Conservation (phyloP, 2,329 filamentous ascomycete species). For the Penicillium palitans region DNA sequence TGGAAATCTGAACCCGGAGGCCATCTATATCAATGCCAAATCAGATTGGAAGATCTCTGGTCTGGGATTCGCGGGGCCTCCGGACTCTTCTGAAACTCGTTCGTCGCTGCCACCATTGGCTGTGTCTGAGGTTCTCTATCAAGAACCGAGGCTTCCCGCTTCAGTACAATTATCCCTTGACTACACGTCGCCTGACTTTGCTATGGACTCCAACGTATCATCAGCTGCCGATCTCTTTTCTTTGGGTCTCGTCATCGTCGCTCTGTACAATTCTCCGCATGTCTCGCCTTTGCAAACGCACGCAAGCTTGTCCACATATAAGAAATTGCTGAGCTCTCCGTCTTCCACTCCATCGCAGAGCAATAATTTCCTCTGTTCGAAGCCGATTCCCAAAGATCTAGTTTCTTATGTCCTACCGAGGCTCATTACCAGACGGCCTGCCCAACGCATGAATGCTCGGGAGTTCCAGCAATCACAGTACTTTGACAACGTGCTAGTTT, state of each 20-base stretch:
- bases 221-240: slow-evolving; percentile 90
- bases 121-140: slow-evolving; percentile 78
- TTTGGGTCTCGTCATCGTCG: slow-evolving; percentile 80
- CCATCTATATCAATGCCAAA: slow-evolving; percentile 92
- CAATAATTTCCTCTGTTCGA: slow-evolving; percentile 83
- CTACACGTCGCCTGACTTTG: slow-evolving; percentile 92
- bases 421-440: slow-evolving; percentile 82
- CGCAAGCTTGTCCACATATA: slow-evolving; percentile 79
- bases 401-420: slow-evolving; percentile 73
- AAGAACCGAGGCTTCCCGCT: slow-evolving; percentile 78
- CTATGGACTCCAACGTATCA: slow-evolving; percentile 85
- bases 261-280: slow-evolving; percentile 94
- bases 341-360: slow-evolving; percentile 73
- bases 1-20: slow-evolving; percentile 90
- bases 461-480: slow-evolving; percentile 96
- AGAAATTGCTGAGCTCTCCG: slow-evolving; percentile 75
- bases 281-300: slow-evolving; percentile 80
- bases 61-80: slow-evolving; percentile 82
- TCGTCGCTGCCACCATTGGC: slow-evolving; percentile 78
- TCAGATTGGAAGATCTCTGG: slow-evolving; percentile 99
- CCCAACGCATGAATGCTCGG: slow-evolving; percentile 79
- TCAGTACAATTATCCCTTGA: slow-evolving; percentile 88
- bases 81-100: slow-evolving; percentile 70
- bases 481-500: slow-evolving; percentile 95
- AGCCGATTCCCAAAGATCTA: slow-evolving; percentile 77